phyloP scores from a whole-genome alignment of 345 rosid genomes.

The Hypericum androsaemum region DNA sequence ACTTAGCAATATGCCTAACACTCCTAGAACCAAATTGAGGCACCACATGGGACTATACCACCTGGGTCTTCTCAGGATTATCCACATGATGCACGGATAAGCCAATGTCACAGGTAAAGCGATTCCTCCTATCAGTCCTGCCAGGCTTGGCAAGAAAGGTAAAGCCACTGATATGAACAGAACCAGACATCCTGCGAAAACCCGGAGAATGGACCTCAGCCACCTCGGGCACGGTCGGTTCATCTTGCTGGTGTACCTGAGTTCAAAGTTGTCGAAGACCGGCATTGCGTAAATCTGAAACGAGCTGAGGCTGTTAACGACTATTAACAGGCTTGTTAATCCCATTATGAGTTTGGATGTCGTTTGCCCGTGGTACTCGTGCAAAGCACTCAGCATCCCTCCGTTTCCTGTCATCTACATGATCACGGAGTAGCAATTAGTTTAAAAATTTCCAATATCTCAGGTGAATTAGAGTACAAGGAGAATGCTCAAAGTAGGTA shows the following conservation, averaged over 20 bases:
- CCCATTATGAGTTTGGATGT: constrained; percentile 29
- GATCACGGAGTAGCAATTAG: background rate
- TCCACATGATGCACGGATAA: constrained; percentile 56
- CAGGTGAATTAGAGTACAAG: background rate
- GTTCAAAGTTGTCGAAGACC: constrained; percentile 45
- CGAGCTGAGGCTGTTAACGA: constrained; percentile 42
- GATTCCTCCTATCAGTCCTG: constrained; percentile 45
- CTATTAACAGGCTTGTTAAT: constrained; percentile 36
- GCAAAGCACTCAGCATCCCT: constrained; percentile 34
- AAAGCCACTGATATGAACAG: constrained; percentile 44
- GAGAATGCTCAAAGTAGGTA: background rate
- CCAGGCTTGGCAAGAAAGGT: constrained; percentile 49
- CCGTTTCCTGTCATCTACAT: constrained; percentile 31
- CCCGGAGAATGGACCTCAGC: constrained; percentile 32
- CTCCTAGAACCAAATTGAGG: constrained; percentile 32
- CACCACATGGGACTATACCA: constrained; percentile 25
- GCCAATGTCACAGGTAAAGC: constrained; percentile 45
- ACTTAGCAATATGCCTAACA: constrained; percentile 35
- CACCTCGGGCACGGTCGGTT: constrained; percentile 43
- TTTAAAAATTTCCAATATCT: background rate
- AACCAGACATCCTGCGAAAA: constrained; percentile 35
- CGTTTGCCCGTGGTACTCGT: constrained; percentile 24
- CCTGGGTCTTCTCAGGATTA: constrained; percentile 31
- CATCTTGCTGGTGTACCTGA: constrained; percentile 32
- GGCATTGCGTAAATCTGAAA: constrained; percentile 63